Conservation (phyloP, 2,329 filamentous ascomycete species). For the Talaromyces sp. region DNA sequence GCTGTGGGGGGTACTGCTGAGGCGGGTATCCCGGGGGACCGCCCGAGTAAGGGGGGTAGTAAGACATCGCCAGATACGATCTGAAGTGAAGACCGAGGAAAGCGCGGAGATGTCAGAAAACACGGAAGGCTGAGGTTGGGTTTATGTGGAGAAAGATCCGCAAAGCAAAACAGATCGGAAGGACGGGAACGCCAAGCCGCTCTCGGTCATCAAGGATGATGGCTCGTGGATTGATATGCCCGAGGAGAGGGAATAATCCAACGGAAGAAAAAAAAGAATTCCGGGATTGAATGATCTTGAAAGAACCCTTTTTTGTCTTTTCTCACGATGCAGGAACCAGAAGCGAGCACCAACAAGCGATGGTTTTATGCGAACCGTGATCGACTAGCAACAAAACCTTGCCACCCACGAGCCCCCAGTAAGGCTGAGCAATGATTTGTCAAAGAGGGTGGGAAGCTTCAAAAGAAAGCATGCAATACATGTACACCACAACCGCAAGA, state of each 20-base stretch:
- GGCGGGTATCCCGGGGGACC: constrained; percentile 60
- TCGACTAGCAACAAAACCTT: constrained; percentile 6
- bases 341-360: not conserved
- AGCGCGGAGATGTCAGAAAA: constrained; percentile 6
- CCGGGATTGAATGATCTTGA: not conserved
- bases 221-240: too few species aligned
- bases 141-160: constrained; percentile 28
- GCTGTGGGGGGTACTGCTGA: constrained; percentile 45
- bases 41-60: constrained; percentile 61
- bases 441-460: not conserved
- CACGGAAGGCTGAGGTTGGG: constrained; percentile 15
- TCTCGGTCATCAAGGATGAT: not conserved
- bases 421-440: constrained; percentile 6
- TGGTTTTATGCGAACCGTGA: constrained; percentile 9
- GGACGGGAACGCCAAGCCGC: constrained; percentile 23
- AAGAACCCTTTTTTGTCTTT: not conserved
- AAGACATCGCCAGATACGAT: constrained; percentile 56
- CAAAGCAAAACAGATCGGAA: constrained; percentile 22
- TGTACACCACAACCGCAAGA: not conserved
- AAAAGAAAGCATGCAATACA: not conserved
- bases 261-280: not conserved
- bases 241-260: not conserved
- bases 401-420: constrained; percentile 8
- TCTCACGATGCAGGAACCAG: constrained; percentile 6
- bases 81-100: constrained; percentile 5